Evolutionary conservation across 2,329 filamentous ascomycete species (phyloP).

Genomic region (Dactylellina leptospora): DNA sequence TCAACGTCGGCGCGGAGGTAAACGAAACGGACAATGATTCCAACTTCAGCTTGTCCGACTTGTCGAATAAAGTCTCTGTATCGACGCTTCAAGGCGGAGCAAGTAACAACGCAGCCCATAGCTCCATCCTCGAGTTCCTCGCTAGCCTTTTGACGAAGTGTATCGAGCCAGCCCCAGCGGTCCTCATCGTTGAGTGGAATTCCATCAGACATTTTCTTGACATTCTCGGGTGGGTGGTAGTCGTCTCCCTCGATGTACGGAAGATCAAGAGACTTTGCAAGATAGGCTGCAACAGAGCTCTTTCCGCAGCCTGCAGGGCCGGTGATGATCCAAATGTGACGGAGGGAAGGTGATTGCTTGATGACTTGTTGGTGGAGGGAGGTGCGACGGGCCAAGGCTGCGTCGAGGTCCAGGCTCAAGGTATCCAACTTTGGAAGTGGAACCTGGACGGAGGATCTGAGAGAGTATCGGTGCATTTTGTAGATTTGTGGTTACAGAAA

Average conservation of each 20-base stretch:
- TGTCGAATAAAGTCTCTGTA: constrained; percentile 92
- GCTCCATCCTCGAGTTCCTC: constrained; percentile 67
- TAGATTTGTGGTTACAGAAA: constrained; percentile 3
- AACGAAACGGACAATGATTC: constrained; percentile 86
- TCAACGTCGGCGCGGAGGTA: constrained; percentile 83
- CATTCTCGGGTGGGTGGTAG: constrained; percentile 79
- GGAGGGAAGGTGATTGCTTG: constrained; percentile 32
- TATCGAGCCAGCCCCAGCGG: constrained; percentile 95
- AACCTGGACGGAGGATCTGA: constrained; percentile 51
- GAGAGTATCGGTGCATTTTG: constrained; percentile 46
- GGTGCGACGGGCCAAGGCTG: constrained; percentile 41
- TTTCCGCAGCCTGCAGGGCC: constrained; percentile 68
- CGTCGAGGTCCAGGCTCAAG: constrained; percentile 51
- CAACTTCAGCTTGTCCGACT: constrained; percentile 76
- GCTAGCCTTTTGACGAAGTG: constrained; percentile 74
- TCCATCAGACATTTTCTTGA: constrained; percentile 88
- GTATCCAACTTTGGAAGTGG: constrained; percentile 50
- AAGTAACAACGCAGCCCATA: constrained; percentile 88
- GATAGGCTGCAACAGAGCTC: constrained; percentile 64
- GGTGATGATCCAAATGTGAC: constrained; percentile 67
- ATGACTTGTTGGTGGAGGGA: constrained; percentile 27
- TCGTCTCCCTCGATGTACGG: constrained; percentile 68
- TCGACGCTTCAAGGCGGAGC: constrained; percentile 94
- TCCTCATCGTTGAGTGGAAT: constrained; percentile 89
- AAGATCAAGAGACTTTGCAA: constrained; percentile 62